Evolutionary conservation across 1,284 basidiomycete genomes (phyloP).

Genomic region (Trichosporon sp.): DNA sequence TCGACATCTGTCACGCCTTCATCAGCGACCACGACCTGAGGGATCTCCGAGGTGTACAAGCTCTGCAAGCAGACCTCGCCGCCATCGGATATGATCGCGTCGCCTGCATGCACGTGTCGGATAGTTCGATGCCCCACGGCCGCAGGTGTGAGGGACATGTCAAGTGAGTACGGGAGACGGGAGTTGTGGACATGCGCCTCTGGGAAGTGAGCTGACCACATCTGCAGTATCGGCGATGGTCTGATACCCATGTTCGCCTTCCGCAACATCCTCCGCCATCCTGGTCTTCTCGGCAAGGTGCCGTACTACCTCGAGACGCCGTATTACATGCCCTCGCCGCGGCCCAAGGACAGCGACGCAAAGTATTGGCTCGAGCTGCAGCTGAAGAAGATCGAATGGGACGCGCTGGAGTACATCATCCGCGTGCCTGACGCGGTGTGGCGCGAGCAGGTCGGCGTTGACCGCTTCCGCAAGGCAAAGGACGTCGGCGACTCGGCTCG

Average conservation of each 20-base stretch:
- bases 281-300: slow-evolving; percentile 4
- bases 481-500: no score
- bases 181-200: background rate
- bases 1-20: slow-evolving; percentile 19
- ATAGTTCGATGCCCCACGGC: slow-evolving; percentile 7
- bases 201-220: background rate
- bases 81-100: background rate
- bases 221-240: slow-evolving; percentile 9
- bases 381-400: slow-evolving; percentile 8
- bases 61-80: background rate
- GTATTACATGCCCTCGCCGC: background rate
- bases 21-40: slow-evolving; percentile 13
- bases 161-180: slow-evolving; percentile 10
- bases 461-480: background rate
- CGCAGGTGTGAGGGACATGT: slow-evolving; percentile 9
- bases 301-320: slow-evolving; percentile 18
- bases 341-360: background rate
- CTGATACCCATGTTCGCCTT: slow-evolving; percentile 9
- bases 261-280: slow-evolving; percentile 7
- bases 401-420: slow-evolving; percentile 7
- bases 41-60: background rate
- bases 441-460: background rate
- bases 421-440: slow-evolving; percentile 1
- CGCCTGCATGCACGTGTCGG: slow-evolving; percentile 14
- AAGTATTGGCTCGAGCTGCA: background rate